These are phyloP conservation scores for Emydomyces testavorans DNA, from an alignment of 2,329 filamentous ascomycete species.

Conservation along the genomic window DNA sequence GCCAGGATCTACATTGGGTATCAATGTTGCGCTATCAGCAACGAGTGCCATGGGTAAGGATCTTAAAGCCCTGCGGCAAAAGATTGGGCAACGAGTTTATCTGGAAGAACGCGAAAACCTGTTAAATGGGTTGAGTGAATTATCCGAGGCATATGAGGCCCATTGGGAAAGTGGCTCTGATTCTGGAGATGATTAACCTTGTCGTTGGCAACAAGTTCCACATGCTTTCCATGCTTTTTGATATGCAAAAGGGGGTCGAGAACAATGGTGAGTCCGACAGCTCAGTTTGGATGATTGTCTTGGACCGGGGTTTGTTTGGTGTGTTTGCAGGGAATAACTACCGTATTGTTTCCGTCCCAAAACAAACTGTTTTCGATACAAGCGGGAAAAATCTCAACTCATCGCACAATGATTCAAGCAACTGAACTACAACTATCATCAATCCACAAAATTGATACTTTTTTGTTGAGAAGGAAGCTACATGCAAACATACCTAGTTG, in stretches of 20 bases:
- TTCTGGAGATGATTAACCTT: constrained; percentile 29
- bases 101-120: constrained; percentile 74
- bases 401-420: no score
- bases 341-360: no score
- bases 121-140: constrained; percentile 66
- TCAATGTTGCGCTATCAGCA: constrained; percentile 53
- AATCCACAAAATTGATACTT: no score
- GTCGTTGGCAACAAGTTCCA: not conserved
- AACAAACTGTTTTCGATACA: no score
- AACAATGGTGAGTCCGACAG: constrained; percentile 1
- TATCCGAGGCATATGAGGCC: constrained; percentile 80
- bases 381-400: no score
- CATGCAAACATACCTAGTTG: no score
- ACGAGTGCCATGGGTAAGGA: constrained; percentile 60
- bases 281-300: not conserved
- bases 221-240: constrained; percentile 1
- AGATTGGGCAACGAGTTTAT: constrained; percentile 50
- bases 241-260: not conserved
- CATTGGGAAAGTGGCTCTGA: constrained; percentile 64
- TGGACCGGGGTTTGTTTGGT: no score
- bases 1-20: constrained; percentile 36
- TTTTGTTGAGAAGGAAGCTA: no score
- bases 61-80: constrained; percentile 53
- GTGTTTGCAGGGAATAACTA: no score
- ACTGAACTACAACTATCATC: no score